phyloP scores from a whole-genome alignment of 176 grass and related monocot species.

The maize (Zea mays) region DNA sequence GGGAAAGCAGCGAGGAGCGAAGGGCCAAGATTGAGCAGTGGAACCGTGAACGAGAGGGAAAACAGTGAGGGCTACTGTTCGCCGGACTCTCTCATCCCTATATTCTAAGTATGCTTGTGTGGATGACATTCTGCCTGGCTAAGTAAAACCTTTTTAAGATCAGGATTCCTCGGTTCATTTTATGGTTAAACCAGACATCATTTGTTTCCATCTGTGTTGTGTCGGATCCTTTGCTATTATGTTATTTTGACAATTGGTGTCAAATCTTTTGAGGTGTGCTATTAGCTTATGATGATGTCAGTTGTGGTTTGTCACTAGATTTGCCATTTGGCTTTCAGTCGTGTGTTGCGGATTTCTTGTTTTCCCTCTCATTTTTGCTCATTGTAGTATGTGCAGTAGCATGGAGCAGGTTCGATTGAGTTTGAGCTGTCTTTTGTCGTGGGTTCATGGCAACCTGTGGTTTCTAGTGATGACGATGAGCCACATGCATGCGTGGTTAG shows the following conservation, averaged over 20 bases:
- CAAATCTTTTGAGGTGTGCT: too few relatives aligned
- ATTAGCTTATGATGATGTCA: background rate
- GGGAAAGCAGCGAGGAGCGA: conserved; percentile 65
- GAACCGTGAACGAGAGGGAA: conserved; percentile 65
- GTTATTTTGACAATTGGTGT: too few relatives aligned
- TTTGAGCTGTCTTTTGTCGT: too few relatives aligned
- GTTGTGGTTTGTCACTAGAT: background rate
- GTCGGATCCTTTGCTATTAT: too few relatives aligned
- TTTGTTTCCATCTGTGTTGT: too few relatives aligned
- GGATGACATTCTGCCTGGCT: background rate
- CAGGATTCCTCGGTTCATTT: conserved; percentile 7
- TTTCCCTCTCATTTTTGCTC: too few relatives aligned
- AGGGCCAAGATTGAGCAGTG: too few relatives aligned
- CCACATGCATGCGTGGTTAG: too few relatives aligned
- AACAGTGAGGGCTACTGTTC: conserved; percentile 16
- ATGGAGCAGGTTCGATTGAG: too few relatives aligned
- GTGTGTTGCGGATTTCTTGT: background rate
- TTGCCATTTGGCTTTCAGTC: background rate
- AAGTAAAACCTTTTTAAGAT: conserved; percentile 12
- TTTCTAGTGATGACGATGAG: too few relatives aligned
- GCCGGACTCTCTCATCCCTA: background rate
- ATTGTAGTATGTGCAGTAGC: too few relatives aligned
- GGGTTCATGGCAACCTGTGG: too few relatives aligned
- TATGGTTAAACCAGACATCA: background rate
- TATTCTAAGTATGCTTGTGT: background rate